These are phyloP conservation scores for Aspergillus sp. DNA, from an alignment of 2,329 filamentous ascomycete species.

Conservation along the genomic window DNA sequence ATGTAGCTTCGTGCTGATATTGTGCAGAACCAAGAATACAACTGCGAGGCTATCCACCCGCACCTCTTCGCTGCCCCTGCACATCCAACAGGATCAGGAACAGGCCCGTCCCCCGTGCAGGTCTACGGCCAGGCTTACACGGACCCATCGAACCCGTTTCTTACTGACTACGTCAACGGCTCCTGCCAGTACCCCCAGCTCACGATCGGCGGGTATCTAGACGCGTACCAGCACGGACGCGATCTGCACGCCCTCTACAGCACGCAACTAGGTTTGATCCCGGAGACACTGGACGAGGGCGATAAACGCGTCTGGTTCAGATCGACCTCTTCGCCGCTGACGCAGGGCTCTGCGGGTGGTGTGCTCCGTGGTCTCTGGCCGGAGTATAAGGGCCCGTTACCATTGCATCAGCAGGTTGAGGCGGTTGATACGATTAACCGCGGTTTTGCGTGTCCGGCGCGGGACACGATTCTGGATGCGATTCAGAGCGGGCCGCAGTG, in stretches of 20 bases:
- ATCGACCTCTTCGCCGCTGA: constrained; percentile 37
- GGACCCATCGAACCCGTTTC: constrained; percentile 37
- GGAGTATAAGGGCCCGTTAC: constrained; percentile 29
- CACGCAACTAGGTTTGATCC: constrained; percentile 32
- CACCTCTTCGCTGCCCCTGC: constrained; percentile 36
- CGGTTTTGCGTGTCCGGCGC: constrained; percentile 35
- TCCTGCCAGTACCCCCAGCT: constrained; percentile 42
- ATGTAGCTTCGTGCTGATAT: not conserved
- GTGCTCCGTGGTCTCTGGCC: constrained; percentile 43
- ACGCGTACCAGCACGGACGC: constrained; percentile 39
- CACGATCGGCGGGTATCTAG: constrained; percentile 39
- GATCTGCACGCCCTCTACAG: constrained; percentile 37
- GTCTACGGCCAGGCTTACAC: constrained; percentile 40
- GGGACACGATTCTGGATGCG: constrained; percentile 21
- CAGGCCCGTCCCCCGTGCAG: constrained; percentile 20
- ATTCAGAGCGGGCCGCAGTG: constrained; percentile 34
- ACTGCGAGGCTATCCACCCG: constrained; percentile 38
- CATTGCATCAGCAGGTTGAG: constrained; percentile 38
- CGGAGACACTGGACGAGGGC: constrained; percentile 21
- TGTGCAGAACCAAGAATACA: constrained; percentile 36
- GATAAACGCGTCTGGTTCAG: constrained; percentile 34
- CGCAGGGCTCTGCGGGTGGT: constrained; percentile 37
- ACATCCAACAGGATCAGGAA: not conserved
- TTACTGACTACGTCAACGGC: constrained; percentile 30
- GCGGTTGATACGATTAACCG: constrained; percentile 38